Evolutionary conservation across 2,329 filamentous ascomycete genomes (phyloP).

Genomic region (Aureobasidium sp.): DNA sequence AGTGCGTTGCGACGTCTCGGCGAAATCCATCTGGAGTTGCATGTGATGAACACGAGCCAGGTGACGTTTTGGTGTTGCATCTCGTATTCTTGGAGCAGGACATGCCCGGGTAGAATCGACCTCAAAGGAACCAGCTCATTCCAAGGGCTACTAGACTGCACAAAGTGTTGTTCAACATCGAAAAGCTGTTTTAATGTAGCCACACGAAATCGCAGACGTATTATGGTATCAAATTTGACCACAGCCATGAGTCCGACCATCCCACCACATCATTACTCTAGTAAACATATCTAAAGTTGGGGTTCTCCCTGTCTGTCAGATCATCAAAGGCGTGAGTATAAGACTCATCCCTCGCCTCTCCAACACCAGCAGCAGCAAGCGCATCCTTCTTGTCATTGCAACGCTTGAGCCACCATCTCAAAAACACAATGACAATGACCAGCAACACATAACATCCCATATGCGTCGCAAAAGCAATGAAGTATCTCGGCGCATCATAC

Average conservation of each 20-base stretch:
- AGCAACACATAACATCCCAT: conserved; percentile 57
- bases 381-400: conserved; percentile 37
- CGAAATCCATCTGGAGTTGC: not conserved
- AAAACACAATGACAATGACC: conserved; percentile 28
- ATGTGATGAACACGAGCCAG: not conserved
- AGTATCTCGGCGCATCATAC: conserved; percentile 57
- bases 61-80: not conserved
- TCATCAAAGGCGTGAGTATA: conserved; percentile 28
- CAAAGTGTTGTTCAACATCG: too few relatives aligned
- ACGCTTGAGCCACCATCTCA: conserved; percentile 35
- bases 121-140: too few relatives aligned
- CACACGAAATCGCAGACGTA: not conserved
- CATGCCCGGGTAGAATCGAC: not conserved
- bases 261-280: not conserved
- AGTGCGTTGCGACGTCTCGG: not conserved
- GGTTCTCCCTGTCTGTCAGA: conserved; percentile 28
- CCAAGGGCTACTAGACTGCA: too few relatives aligned
- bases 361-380: conserved; percentile 21
- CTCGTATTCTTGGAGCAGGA: not conserved
- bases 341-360: conserved; percentile 18
- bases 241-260: not conserved
- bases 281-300: conserved; percentile 31
- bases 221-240: not conserved
- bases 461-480: conserved; percentile 63
- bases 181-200: too few relatives aligned